A percentile compares a stretch with the other conserved stretches of the same genome.
Conservation (phyloP, 805 yeast genomes). For the Metschnikowia reukaufii region DNA sequence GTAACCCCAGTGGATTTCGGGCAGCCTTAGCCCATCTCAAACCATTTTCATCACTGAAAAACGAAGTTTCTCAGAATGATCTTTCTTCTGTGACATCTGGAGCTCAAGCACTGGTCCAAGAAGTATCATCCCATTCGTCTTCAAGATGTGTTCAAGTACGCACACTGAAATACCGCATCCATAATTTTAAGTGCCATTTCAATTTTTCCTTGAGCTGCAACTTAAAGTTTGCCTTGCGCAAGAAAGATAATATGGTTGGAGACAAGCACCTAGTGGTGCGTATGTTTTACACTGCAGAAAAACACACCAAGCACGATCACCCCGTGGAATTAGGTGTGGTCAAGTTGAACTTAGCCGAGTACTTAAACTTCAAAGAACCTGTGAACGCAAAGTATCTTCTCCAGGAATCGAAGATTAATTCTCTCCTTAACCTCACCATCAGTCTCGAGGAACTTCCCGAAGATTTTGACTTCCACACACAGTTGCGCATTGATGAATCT, state of each 20-base stretch:
- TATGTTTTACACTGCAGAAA: slow-evolving; percentile 35
- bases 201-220: slow-evolving; percentile 35
- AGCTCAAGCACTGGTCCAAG: background rate
- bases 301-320: slow-evolving; percentile 20
- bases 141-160: slow-evolving; percentile 29
- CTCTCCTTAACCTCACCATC: slow-evolving; percentile 67
- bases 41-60: slow-evolving; percentile 16
- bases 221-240: slow-evolving; percentile 42
- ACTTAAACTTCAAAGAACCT: slow-evolving; percentile 53
- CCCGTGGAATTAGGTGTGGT: slow-evolving; percentile 61
- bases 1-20: slow-evolving; percentile 23
- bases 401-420: slow-evolving; percentile 77
- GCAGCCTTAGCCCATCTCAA: slow-evolving; percentile 15
- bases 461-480: slow-evolving; percentile 43
- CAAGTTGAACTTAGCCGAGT: slow-evolving; percentile 70
- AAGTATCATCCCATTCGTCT: slow-evolving; percentile 7
- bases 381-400: slow-evolving; percentile 64
- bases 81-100: slow-evolving; percentile 1
- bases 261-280: slow-evolving; percentile 44
- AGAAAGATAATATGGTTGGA: slow-evolving; percentile 38
- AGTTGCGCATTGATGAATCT: slow-evolving; percentile 35
- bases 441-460: slow-evolving; percentile 45
- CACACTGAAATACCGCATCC: slow-evolving; percentile 34
- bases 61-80: background rate
- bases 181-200: slow-evolving; percentile 41